Evolutionary conservation across 441 rosid genomes (phyloP).

Genomic region (Brassica hybrid): DNA sequence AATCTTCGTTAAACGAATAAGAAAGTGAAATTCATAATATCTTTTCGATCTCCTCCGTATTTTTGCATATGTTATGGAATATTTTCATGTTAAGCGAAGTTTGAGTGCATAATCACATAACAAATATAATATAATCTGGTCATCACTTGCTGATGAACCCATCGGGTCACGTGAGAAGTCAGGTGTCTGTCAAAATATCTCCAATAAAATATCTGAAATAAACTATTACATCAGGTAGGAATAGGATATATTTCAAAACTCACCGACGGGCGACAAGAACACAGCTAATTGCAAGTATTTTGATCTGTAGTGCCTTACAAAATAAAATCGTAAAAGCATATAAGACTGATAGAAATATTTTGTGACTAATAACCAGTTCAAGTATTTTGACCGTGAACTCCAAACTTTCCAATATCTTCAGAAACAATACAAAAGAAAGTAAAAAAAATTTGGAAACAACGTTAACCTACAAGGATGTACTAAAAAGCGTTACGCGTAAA

Average conservation of each 20-base stretch:
- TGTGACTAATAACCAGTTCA: background rate
- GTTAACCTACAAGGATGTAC: background rate
- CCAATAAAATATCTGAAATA: background rate
- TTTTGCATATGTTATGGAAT: constrained; percentile 39
- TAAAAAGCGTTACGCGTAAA: background rate
- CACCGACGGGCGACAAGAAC: constrained; percentile 3
- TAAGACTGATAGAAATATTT: background rate
- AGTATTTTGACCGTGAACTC: background rate
- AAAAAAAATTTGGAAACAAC: background rate
- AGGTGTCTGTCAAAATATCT: constrained; percentile 4
- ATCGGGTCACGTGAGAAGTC: constrained; percentile 30
- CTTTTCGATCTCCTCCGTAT: background rate
- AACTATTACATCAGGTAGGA: background rate
- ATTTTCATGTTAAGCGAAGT: constrained; percentile 29
- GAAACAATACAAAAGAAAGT: background rate
- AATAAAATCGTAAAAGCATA: background rate
- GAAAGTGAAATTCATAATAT: background rate
- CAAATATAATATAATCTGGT: background rate
- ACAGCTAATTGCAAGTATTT: too few species aligned
- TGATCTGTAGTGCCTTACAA: too few species aligned
- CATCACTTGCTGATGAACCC: constrained; percentile 13
- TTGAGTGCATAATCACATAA: constrained; percentile 2
- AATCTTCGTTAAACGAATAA: constrained; percentile 5
- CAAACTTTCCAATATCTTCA: background rate
- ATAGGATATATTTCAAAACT: background rate